Base-by-base conservation (phyloP, 1,284 basidiomycete genomes). In the Trichosporon coremiiforme region DNA sequence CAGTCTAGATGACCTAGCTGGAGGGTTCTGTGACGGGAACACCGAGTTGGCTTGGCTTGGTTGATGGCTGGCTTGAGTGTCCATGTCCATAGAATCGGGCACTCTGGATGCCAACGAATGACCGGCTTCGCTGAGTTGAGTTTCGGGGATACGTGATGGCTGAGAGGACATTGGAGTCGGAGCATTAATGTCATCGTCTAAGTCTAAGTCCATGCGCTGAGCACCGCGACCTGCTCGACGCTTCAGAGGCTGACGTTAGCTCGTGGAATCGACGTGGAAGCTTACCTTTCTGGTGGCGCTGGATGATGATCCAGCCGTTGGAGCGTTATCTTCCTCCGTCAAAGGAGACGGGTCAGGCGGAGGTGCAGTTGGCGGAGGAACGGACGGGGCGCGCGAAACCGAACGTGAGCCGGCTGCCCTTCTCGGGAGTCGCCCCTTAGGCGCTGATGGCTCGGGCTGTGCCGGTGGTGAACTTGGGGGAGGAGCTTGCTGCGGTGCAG, bases 211-310 rank as follows among this genome's bases (percentile, higher is more conserved):
- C 10, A 72, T 57, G 41, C 72, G 74, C 6, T 62, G 67, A 1
- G 70, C 64, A 10, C 66, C 68, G 29, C 75, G 71, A n/a, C 73
- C 71, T 3, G 72, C 76, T 47, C 76, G 72, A 29, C 76, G 75
- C 50, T 74, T 74, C n/a, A 78, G 67, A 1, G 73, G 73, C 73
- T 74, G 63, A 25, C 25, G 67, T 67, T 35, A 70, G 69, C 29
- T n/a, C n/a, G n/a, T n/a, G n/a, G n/a, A 4, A 22, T 13, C 3
- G 15, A 45, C 25, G n/a, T 5, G 6, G 7, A n/a, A n/a, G n/a
- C 63, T 13, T 10, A 66, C 71, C 67, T 70, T 71, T 33, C 64
- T 68, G 1, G 65, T 2, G 1, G 29, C 31, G n/a, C 38, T 50
- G 5, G 63, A 29, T 8, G 68, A 60, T 0, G 70, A 57, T 25